These are phyloP conservation scores for Porphyra umbilicalis DNA, from an alignment of 31 red algal genomes.

Conservation along the genomic window DNA sequence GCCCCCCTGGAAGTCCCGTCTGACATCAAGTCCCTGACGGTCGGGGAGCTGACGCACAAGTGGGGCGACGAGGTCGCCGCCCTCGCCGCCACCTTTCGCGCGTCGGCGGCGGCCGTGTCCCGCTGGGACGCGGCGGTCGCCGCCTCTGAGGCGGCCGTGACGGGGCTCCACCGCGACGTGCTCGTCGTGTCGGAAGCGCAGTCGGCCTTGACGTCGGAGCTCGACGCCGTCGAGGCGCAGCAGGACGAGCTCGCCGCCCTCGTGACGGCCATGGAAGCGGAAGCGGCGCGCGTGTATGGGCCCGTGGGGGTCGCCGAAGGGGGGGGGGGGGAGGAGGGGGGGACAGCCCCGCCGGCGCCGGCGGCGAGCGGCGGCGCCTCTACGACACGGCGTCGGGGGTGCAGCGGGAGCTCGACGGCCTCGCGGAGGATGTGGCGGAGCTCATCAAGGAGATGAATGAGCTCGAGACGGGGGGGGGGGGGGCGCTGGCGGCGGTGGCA, in stretches of 20 bases:
- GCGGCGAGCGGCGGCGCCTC: not conserved
- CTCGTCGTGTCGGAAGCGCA: conserved; percentile 45
- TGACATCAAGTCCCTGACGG: conserved; percentile 68
- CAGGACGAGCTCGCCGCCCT: conserved; percentile 65
- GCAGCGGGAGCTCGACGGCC: not conserved
- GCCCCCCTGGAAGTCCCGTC: conserved; percentile 45
- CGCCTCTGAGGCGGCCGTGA: conserved; percentile 56
- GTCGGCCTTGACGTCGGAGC: conserved; percentile 48
- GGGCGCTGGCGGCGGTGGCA: not conserved
- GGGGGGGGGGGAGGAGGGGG: not conserved
- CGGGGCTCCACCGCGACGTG: conserved; percentile 42
- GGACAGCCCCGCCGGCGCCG: too few relatives aligned
- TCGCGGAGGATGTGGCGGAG: not conserved
- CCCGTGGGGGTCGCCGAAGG: not conserved
- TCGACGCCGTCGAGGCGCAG: conserved; percentile 74
- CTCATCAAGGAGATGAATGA: not conserved
- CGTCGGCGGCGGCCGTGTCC: conserved; percentile 42
- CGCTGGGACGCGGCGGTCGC: conserved; percentile 81
- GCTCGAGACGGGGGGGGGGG: not conserved
- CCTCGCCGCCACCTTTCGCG: conserved; percentile 47
- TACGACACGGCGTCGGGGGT: not conserved
- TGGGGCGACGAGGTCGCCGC: conserved; percentile 82
- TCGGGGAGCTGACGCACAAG: conserved; percentile 80
- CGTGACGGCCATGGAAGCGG: conserved; percentile 59
- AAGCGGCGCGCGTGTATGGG: conserved; percentile 25